Conservation (phyloP, 2,329 filamentous ascomycete genomes). For the Coniochaeta prunicola region DNA sequence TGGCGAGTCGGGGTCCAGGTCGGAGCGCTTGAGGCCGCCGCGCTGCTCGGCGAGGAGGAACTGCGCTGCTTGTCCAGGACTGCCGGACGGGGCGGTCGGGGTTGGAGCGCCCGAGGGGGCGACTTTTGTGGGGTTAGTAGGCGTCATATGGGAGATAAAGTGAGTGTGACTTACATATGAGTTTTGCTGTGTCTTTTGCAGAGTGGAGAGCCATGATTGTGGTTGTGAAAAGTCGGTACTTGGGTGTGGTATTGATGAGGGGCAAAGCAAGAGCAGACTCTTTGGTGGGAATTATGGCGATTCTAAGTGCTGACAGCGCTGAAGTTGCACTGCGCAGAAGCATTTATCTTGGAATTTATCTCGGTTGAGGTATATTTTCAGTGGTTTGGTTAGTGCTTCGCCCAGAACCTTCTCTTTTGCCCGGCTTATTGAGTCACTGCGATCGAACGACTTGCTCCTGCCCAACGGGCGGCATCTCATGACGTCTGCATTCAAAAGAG, state of each 20-base stretch:
- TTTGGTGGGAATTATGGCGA: not conserved
- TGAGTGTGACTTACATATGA: slow-evolving; percentile 36
- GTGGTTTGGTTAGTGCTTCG: not conserved
- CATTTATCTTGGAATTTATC: not conserved
- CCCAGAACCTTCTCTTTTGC: not conserved
- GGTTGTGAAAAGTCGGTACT: not conserved
- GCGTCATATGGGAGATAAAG: not conserved
- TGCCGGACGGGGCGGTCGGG: slow-evolving; percentile 54
- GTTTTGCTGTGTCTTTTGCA: slow-evolving; percentile 29
- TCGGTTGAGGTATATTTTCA: not conserved
- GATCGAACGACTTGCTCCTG: not conserved
- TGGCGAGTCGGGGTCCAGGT: slow-evolving; percentile 58
- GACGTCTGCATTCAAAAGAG: not conserved
- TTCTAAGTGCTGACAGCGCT: not conserved
- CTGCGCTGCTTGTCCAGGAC: slow-evolving; percentile 66
- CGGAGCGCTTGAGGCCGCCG: slow-evolving; percentile 50
- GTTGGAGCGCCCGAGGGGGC: slow-evolving; percentile 31
- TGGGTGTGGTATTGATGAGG: not conserved
- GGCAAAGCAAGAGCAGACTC: not conserved
- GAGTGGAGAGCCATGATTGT: slow-evolving; percentile 37
- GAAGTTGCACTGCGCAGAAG: not conserved
- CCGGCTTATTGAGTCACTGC: not conserved
- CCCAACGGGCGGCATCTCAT: not conserved
- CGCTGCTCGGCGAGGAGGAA: slow-evolving; percentile 49
- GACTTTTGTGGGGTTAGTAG: slow-evolving; percentile 9